Evolutionary conservation across 2,329 filamentous ascomycete genomes (phyloP), one percentile per base, ranked within the genome.

Genomic region (Nigrospora sphaerica): DNA sequence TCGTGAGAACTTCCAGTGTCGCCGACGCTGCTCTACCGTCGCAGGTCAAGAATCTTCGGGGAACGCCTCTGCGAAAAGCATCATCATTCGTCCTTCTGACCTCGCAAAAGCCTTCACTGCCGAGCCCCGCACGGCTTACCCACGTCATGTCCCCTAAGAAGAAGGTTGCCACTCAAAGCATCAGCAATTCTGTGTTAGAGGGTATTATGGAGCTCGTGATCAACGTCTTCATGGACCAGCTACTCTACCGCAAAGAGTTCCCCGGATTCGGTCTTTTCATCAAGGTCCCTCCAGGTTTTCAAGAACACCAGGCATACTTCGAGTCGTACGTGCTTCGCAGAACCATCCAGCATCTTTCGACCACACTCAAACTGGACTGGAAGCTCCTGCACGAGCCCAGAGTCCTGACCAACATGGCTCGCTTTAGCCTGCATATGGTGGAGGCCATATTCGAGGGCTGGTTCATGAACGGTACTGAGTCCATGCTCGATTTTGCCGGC

Each of bases 401-500:
- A 49, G 79, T 95, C 1, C 71, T 98, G 42, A 92, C 86, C 4
- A 98, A 98, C 54, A 74, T 98, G 59, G 84, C 86, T 1, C 81
- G 90, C 12, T 86, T 96, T 52, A 81, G 84, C 32, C 72, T 80
- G 3, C 88, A 97, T 59, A 78, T 97, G 62, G 81, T 86, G 1
- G 93, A 98, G 62, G 88, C 89, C 6, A 85, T 95, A 12, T 96
- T 93, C 54, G 93, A 97, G 65, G 93, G 93, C 14, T 96, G 91
- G 88, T 97, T 97, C 59, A 80, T 96, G 52, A 85, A 93, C 53
- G 92, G 92, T 1, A 88, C 88, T 1, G 86, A 90, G 55, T 76
- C 81, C 4, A 78, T 93, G 55, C 76, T 97, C 32, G 91, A 97
- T 57, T 95, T 96, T 57, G 79, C 85, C 4, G 93, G 92, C 2